Percentiles rank a stretch among this genome's conserved stretches.
These are phyloP conservation scores for Smithsoniella earleae DNA, from an alignment of 163 green algal species.

Conservation along the genomic window DNA sequence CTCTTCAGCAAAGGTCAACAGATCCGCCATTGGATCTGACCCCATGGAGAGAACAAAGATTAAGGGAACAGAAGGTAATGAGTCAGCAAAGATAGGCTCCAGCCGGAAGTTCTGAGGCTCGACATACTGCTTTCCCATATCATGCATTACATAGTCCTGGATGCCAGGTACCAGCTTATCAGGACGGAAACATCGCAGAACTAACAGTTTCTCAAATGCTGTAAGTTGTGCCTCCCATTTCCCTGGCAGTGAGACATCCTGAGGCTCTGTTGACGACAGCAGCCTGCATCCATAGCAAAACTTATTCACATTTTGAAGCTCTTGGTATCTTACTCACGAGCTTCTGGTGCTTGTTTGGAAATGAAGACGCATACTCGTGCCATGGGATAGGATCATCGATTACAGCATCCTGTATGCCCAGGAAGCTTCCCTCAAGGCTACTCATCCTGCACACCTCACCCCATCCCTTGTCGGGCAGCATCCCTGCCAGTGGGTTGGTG, in stretches of 20 bases:
- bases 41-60: constrained; percentile 51
- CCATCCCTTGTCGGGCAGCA: constrained; percentile 51
- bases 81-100: constrained; percentile 42
- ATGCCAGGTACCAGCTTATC: constrained; percentile 62
- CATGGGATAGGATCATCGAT: neutral
- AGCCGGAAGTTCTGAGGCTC: constrained; percentile 60
- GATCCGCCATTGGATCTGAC: constrained; percentile 54
- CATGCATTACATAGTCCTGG: constrained; percentile 46
- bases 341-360: no score
- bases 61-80: constrained; percentile 33
- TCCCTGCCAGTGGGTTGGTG: constrained; percentile 42
- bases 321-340: no score
- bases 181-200: constrained; percentile 50
- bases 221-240: constrained; percentile 45
- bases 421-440: neutral
- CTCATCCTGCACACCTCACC: constrained; percentile 48
- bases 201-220: constrained; percentile 54
- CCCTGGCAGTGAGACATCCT: constrained; percentile 40
- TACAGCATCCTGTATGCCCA: neutral
- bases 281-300: neutral
- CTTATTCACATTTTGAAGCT: no score
- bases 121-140: constrained; percentile 59
- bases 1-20: constrained; percentile 59
- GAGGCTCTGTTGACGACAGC: constrained; percentile 9
- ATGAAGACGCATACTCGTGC: constrained; percentile 18